Base-by-base conservation (phyloP, 345 rosid genomes). In the Limnanthes douglasii region DNA sequence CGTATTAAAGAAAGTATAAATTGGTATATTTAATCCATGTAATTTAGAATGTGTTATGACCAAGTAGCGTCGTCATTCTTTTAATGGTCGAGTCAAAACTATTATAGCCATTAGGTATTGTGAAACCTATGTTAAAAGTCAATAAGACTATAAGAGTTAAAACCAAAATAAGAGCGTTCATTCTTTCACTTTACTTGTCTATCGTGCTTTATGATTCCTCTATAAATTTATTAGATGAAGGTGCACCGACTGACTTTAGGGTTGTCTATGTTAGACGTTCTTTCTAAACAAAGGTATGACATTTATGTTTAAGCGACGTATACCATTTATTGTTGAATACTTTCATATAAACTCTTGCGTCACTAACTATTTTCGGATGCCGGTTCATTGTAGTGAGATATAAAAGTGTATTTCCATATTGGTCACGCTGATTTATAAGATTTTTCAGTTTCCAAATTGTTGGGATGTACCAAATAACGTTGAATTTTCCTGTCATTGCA, bases 181-280 rank as follows among this genome's bases (percentile, higher is more conserved):
- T 34, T 8, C 48, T 29, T 3, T 18, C 48, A 17, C 31, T 43
- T 13, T 39, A 39, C 23, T 39, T 25, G 12, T 19, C n/a, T 18
- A 32, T 23, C 3, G 31, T 18, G 2, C n/a, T 39, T 15, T 39
- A 30, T 15, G 14, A 3, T 8, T 38, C 43, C 16, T 38, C 28
- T 3, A 30, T 12, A 5, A 17, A 27, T 12, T 17, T 11, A 5
- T 13, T 19, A 20, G 18, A 22, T n/a, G n/a, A n/a, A n/a, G n/a
- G n/a, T 39, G 44, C 17, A 15, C 20, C 31, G 26, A 9, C 32
- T 13, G 20, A 39, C 6, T 8, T 15, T 24, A 39, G 26, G 12
- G 44, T 32, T 32, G 26, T 39, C 44, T 32, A 39, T 22, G 44
- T 39, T 18, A 39, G 14, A 5, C 44, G 19, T 32, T 39, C 48